Evolutionary conservation across 2,329 filamentous ascomycete species (phyloP).

Genomic region (Fusarium neocosmosporiellum): DNA sequence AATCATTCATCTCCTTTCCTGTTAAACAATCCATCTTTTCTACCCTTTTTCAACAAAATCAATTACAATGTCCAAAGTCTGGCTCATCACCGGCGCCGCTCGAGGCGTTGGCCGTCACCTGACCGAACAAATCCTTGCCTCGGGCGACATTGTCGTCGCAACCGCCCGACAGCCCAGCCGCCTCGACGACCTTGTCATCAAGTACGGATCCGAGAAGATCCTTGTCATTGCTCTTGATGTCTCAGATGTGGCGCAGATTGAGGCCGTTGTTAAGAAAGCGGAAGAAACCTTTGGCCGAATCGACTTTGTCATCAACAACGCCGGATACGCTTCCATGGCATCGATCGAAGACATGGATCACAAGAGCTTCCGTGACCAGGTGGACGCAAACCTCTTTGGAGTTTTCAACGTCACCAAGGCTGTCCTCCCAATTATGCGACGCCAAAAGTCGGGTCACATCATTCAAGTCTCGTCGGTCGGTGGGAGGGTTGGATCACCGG

Average conservation of each 20-base stretch:
- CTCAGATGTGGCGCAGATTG: slow-evolving; percentile 53
- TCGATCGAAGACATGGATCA: slow-evolving; percentile 64
- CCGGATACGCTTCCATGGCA: slow-evolving; percentile 66
- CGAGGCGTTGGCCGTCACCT: slow-evolving; percentile 59
- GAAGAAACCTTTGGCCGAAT: slow-evolving; percentile 63
- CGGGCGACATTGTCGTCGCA: slow-evolving; percentile 57
- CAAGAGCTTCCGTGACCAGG: slow-evolving; percentile 60
- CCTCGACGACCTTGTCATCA: slow-evolving; percentile 49
- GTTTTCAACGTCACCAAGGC: slow-evolving; percentile 63
- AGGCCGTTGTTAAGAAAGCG: slow-evolving; percentile 48
- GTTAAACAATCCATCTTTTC: neutral
- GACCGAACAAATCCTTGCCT: slow-evolving; percentile 50
- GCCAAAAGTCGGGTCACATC: slow-evolving; percentile 47
- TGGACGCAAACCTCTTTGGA: slow-evolving; percentile 71
- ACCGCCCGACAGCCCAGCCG: slow-evolving; percentile 54
- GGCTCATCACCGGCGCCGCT: slow-evolving; percentile 61
- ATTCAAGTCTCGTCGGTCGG: slow-evolving; percentile 55
- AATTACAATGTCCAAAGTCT: slow-evolving; percentile 48
- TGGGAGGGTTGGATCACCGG: slow-evolving; percentile 49
- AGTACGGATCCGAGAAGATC: slow-evolving; percentile 56
- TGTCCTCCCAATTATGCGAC: slow-evolving; percentile 49
- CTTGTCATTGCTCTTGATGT: slow-evolving; percentile 65
- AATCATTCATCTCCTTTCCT: too few species aligned
- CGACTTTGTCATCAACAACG: slow-evolving; percentile 71
- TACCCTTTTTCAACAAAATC: neutral